These are phyloP conservation scores for Lactarius sp. DNA, from an alignment of 768 basidiomycete genomes.

Conservation along the genomic window DNA sequence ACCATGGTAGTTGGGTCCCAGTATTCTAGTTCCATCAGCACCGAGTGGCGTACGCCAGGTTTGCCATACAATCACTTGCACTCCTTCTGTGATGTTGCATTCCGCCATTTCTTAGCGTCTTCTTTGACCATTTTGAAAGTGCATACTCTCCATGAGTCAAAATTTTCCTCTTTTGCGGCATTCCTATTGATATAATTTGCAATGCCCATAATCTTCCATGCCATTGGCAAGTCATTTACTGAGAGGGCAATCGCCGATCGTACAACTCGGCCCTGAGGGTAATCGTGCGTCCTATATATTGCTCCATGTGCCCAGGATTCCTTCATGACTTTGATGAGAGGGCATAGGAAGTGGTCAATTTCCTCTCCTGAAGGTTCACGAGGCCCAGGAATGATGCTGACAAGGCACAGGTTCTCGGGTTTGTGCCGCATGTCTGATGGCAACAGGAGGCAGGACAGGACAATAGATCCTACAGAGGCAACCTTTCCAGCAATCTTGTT, in stretches of 20 bases:
- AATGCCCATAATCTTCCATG: too few relatives aligned
- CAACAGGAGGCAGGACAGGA: constrained; percentile 36
- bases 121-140: constrained; percentile 7
- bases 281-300: too few relatives aligned
- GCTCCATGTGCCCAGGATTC: constrained; percentile 34
- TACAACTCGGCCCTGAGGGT: too few relatives aligned
- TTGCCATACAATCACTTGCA: too few relatives aligned
- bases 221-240: too few relatives aligned
- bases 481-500: too few relatives aligned
- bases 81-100: constrained; percentile 16
- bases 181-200: too few relatives aligned
- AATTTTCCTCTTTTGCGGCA: not conserved
- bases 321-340: constrained; percentile 36
- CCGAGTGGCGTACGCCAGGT: too few relatives aligned
- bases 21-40: too few relatives aligned
- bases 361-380: constrained; percentile 32
- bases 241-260: too few relatives aligned
- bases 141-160: not conserved
- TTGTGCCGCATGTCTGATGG: constrained; percentile 34
- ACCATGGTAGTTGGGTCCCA: too few relatives aligned
- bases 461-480: constrained; percentile 32
- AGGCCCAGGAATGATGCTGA: constrained; percentile 40
- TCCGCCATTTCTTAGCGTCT: constrained; percentile 24
- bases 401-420: constrained; percentile 39
- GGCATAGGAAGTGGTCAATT: constrained; percentile 37